These are phyloP conservation scores for Aschersonia sp. DNA, from an alignment of 2,329 filamentous ascomycete genomes.

Conservation along the genomic window DNA sequence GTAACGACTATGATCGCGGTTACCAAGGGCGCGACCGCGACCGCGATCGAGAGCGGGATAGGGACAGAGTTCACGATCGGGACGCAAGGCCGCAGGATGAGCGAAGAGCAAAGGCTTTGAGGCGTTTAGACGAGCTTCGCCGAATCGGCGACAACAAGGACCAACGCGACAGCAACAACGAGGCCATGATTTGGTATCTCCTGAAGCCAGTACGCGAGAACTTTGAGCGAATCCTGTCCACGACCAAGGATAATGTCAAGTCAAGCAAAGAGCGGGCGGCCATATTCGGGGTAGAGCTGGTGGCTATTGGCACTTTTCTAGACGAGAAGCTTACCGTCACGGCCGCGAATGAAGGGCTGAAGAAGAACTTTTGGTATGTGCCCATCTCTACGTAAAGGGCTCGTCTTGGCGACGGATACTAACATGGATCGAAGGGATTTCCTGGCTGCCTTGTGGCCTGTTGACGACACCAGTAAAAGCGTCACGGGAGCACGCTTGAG, in stretches of 20 bases:
- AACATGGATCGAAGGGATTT: conserved; percentile 24
- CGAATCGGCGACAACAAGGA: conserved; percentile 34
- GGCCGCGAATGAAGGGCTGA: conserved; percentile 23
- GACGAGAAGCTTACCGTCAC: conserved; percentile 29
- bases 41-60: conserved; percentile 9
- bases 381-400: no score
- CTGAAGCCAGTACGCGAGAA: conserved; percentile 46
- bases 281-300: conserved; percentile 45
- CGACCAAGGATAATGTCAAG: conserved; percentile 47
- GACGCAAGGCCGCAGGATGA: conserved; percentile 22
- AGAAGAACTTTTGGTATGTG: conserved; percentile 36
- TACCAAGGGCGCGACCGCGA: conserved; percentile 11
- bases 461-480: conserved; percentile 27
- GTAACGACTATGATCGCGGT: conserved; percentile 11
- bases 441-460: conserved; percentile 29
- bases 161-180: conserved; percentile 28
- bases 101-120: conserved; percentile 24
- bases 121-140: conserved; percentile 26
- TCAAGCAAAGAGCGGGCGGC: conserved; percentile 46
- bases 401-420: conserved; percentile 3
- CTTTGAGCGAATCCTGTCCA: conserved; percentile 42
- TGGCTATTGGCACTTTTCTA: conserved; percentile 49
- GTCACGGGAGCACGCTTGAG: conserved; percentile 28
- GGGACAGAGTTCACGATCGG: conserved; percentile 10
- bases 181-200: conserved; percentile 32